Evolutionary conservation across 148 eudicot species (phyloP).

Genomic region (Silene conica): DNA sequence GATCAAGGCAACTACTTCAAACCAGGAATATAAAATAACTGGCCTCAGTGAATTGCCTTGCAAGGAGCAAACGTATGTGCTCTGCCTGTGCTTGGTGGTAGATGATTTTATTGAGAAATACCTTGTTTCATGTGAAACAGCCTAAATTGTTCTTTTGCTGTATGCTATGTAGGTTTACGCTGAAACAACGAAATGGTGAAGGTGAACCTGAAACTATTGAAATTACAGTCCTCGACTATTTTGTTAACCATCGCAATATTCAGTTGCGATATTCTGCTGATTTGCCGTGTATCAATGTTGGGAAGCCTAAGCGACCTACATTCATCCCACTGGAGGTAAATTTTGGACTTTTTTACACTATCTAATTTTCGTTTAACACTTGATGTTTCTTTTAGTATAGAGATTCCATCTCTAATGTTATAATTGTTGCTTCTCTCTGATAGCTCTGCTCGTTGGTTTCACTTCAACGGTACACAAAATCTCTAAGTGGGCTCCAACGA

Average conservation of each 20-base stretch:
- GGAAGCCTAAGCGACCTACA: constrained; percentile 84
- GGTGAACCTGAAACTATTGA: constrained; percentile 50
- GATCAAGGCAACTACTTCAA: constrained; percentile 66
- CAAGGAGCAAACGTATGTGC: constrained; percentile 55
- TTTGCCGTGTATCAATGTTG: constrained; percentile 91
- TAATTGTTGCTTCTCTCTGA: constrained; percentile 7
- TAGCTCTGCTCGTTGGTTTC: constrained; percentile 85
- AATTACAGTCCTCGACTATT: constrained; percentile 82
- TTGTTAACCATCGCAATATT: constrained; percentile 61
- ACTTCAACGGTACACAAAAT: constrained; percentile 81
- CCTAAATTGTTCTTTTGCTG: constrained; percentile 1
- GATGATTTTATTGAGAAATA: background rate
- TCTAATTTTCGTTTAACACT: background rate
- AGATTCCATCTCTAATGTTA: background rate
- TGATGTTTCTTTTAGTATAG: background rate
- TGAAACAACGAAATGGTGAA: constrained; percentile 57
- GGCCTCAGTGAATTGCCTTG: constrained; percentile 72
- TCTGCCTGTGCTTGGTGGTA: background rate
- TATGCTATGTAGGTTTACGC: constrained; percentile 42
- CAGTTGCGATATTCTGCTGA: constrained; percentile 71
- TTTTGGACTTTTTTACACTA: background rate
- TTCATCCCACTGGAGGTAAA: constrained; percentile 79
- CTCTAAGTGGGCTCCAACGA: constrained; percentile 61
- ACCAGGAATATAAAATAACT: constrained; percentile 77
- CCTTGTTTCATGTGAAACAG: background rate